Evolutionary conservation across 225 moss, liverwort and hornwort genomes (phyloP).

Genomic region (Physcomitrium patens): DNA sequence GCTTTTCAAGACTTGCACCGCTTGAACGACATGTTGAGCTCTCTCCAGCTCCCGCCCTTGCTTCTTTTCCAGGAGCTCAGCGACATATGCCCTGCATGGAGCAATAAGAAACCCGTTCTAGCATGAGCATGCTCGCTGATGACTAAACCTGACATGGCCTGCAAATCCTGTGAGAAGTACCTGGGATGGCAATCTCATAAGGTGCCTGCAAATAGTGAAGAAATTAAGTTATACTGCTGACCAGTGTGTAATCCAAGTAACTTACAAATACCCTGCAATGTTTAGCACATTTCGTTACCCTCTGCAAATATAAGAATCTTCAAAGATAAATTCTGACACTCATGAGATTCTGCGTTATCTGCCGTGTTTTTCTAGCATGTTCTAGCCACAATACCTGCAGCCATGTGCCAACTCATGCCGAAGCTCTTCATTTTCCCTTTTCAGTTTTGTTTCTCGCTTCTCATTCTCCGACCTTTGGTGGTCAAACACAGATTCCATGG

Average conservation of each 20-base stretch:
- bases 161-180: slow-evolving; percentile 14
- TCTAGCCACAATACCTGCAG: slow-evolving; percentile 50
- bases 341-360: not conserved
- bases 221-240: too few relatives aligned
- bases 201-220: not conserved
- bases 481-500: slow-evolving; percentile 78
- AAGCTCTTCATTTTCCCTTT: slow-evolving; percentile 62
- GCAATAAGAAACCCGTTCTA: slow-evolving; percentile 18
- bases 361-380: not conserved
- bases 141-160: slow-evolving; percentile 17
- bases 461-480: slow-evolving; percentile 64
- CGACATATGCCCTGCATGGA: slow-evolving; percentile 47
- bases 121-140: slow-evolving; percentile 1
- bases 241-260: too few relatives aligned
- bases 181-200: not conserved
- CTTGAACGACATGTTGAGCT: slow-evolving; percentile 50
- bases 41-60: slow-evolving; percentile 48
- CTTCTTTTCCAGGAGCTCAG: slow-evolving; percentile 55
- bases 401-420: slow-evolving; percentile 64
- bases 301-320: not conserved
- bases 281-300: not conserved
- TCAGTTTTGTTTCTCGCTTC: slow-evolving; percentile 57
- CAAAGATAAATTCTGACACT: not conserved
- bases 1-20: slow-evolving; percentile 44
- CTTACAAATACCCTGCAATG: too few relatives aligned